Conservation (phyloP, 2,329 filamentous ascomycete genomes). For the Talaromyces sp. region DNA sequence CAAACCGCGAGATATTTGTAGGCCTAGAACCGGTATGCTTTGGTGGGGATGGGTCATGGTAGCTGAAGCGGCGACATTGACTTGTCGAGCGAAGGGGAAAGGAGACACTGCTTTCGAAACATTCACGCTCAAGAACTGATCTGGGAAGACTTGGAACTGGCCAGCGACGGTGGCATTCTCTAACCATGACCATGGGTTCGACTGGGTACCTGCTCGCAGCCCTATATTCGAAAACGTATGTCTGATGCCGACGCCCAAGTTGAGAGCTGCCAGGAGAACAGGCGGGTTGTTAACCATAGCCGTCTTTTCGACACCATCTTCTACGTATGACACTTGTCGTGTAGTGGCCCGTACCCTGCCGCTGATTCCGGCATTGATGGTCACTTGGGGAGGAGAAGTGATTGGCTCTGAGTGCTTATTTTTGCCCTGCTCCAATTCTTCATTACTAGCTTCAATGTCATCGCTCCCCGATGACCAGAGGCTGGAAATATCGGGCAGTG, state of each 20-base stretch:
- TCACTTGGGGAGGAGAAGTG: conserved; percentile 19
- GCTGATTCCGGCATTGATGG: conserved; percentile 26
- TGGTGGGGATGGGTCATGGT: conserved; percentile 24
- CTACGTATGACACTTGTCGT: conserved; percentile 14
- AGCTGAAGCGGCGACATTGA: conserved; percentile 25
- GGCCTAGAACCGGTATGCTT: conserved; percentile 24
- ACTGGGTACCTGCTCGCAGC: conserved; percentile 23
- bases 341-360: conserved; percentile 23
- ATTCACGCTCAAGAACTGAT: conserved; percentile 22
- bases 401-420: conserved; percentile 11
- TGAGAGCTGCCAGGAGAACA: conserved; percentile 22
- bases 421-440: conserved; percentile 16
- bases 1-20: conserved; percentile 28
- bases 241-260: conserved; percentile 26
- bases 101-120: conserved; percentile 26
- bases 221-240: conserved; percentile 25
- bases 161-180: conserved; percentile 25
- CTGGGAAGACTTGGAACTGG: conserved; percentile 27
- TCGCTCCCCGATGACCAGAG: conserved; percentile 11
- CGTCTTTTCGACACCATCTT: background rate
- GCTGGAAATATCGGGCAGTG: conserved; percentile 22
- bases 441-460: background rate
- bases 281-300: conserved; percentile 21
- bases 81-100: conserved; percentile 22
- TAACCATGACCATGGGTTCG: conserved; percentile 25